These are phyloP conservation scores for Biscogniauxia sp. DNA, from an alignment of 2,329 filamentous ascomycete genomes.

Conservation along the genomic window DNA sequence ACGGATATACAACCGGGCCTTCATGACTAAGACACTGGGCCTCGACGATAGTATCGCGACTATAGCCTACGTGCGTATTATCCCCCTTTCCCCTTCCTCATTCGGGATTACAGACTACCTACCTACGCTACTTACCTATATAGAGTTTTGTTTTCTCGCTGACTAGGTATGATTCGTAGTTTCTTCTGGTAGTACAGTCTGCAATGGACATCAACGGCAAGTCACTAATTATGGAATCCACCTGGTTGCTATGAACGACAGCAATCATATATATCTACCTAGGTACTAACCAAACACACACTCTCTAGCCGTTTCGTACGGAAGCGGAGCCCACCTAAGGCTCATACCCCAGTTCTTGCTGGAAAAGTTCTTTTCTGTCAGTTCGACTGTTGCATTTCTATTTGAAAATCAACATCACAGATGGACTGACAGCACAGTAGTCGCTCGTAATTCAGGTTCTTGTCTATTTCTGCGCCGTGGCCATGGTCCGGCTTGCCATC, in stretches of 20 bases:
- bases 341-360: conserved; percentile 13
- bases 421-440: conserved; percentile 14
- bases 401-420: conserved; percentile 6
- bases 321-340: conserved; percentile 21
- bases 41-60: conserved; percentile 31
- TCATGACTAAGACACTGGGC: conserved; percentile 31
- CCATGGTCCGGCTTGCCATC: conserved; percentile 34
- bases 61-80: conserved; percentile 24
- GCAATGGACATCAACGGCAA: conserved; percentile 21
- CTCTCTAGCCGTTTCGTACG: conserved; percentile 18
- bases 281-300: conserved; percentile 1
- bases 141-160: background rate
- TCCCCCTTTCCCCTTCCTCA: no score
- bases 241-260: background rate
- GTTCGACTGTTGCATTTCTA: background rate
- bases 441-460: conserved; percentile 21
- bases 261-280: background rate
- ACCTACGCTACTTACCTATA: background rate
- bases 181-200: conserved; percentile 16
- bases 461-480: conserved; percentile 33
- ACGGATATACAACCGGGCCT: conserved; percentile 29
- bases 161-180: conserved; percentile 14
- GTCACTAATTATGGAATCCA: background rate
- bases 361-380: conserved; percentile 19
- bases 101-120: no score